phyloP scores from a whole-genome alignment of 164 flowering plant species.

The Piper longum region DNA sequence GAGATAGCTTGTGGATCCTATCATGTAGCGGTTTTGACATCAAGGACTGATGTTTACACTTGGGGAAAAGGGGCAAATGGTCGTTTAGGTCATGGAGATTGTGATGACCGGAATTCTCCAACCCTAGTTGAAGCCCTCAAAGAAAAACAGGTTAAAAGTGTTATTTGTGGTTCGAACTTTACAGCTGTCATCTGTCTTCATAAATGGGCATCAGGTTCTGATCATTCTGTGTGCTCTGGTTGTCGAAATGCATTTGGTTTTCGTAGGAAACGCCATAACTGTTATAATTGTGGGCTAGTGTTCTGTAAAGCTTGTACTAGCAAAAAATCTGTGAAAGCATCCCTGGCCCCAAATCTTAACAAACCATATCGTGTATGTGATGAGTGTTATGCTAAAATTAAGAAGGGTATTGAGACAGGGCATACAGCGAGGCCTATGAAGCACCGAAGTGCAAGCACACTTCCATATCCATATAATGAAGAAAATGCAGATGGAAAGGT shows the following conservation, averaged over 20 bases:
- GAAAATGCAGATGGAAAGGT: slow-evolving; percentile 26
- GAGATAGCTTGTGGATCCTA: slow-evolving; percentile 80
- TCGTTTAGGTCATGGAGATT: slow-evolving; percentile 86
- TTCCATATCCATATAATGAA: slow-evolving; percentile 21
- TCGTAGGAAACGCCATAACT: slow-evolving; percentile 84
- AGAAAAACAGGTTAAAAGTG: slow-evolving; percentile 72
- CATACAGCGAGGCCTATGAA: slow-evolving; percentile 22
- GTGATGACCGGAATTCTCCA: slow-evolving; percentile 47
- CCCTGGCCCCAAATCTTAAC: slow-evolving; percentile 69
- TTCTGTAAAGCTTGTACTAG: slow-evolving; percentile 85
- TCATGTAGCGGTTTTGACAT: slow-evolving; percentile 80
- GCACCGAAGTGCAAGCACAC: slow-evolving; percentile 18
- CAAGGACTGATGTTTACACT: slow-evolving; percentile 71
- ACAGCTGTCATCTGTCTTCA: slow-evolving; percentile 79
- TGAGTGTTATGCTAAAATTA: slow-evolving; percentile 64
- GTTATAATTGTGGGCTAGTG: slow-evolving; percentile 91
- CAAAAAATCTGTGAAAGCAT: slow-evolving; percentile 67
- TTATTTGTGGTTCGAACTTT: slow-evolving; percentile 72
- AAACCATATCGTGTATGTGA: slow-evolving; percentile 95
- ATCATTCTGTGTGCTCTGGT: slow-evolving; percentile 64
- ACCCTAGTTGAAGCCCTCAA: slow-evolving; percentile 53
- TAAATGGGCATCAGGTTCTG: slow-evolving; percentile 53
- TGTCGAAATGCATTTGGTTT: slow-evolving; percentile 68
- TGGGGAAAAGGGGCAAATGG: slow-evolving; percentile 96
- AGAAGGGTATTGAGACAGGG: slow-evolving; percentile 38